Evolutionary conservation across 2,329 filamentous ascomycete genomes (phyloP).

Genomic region (Colletotrichum sp.): DNA sequence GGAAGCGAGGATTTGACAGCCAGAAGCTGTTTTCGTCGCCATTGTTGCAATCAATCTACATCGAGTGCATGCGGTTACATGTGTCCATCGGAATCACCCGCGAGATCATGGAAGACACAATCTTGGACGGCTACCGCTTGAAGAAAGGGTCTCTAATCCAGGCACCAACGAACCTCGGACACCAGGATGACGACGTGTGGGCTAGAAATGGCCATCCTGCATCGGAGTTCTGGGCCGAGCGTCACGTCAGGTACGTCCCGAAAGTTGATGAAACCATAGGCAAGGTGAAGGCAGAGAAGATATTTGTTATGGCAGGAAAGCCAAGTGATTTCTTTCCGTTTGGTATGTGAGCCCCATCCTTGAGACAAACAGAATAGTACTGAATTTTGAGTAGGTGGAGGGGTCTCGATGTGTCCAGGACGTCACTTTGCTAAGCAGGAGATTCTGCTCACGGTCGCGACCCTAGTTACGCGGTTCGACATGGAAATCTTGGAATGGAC

Average conservation of each 20-base stretch:
- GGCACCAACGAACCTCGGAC: constrained; percentile 26
- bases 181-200: constrained; percentile 23
- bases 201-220: not conserved
- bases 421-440: constrained; percentile 45
- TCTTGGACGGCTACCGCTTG: constrained; percentile 22
- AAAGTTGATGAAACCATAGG: not conserved
- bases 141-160: constrained; percentile 25
- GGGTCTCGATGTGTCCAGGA: constrained; percentile 40
- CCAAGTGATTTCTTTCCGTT: constrained; percentile 12
- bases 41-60: constrained; percentile 30
- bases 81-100: constrained; percentile 29
- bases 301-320: constrained; percentile 8
- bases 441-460: constrained; percentile 37
- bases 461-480: constrained; percentile 34
- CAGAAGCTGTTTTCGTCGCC: constrained; percentile 26
- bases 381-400: constrained; percentile 29
- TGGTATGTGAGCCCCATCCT: not conserved
- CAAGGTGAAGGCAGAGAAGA: not conserved
- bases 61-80: constrained; percentile 30
- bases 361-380: rapidly evolving
- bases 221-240: constrained; percentile 22
- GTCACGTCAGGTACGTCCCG: constrained; percentile 10
- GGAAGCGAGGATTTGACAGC: constrained; percentile 18
- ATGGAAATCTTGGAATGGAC: constrained; percentile 30
- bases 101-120: constrained; percentile 21